Evolutionary conservation across 164 flowering plant species (phyloP).

Genomic region (Magnolia sinica): DNA sequence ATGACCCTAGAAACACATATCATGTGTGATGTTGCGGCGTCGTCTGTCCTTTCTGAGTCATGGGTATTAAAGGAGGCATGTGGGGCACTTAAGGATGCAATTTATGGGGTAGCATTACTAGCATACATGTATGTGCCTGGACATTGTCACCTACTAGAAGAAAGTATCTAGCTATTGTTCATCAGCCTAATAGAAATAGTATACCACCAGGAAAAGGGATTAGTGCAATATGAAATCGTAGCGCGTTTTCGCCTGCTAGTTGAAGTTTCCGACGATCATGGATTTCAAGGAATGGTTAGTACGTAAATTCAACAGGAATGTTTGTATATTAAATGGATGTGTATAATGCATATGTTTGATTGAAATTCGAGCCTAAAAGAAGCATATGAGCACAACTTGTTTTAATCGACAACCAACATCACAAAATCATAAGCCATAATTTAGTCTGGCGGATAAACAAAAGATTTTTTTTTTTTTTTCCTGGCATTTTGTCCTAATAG

Average conservation of each 20-base stretch:
- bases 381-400: no score
- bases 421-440: no score
- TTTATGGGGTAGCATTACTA: background rate
- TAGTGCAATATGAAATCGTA: background rate
- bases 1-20: background rate
- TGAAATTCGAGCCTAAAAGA: background rate
- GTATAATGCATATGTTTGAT: no score
- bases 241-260: background rate
- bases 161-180: background rate
- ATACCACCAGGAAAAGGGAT: background rate
- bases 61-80: background rate
- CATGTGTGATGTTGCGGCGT: background rate
- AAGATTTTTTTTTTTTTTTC: no score
- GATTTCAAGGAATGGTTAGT: background rate
- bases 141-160: background rate
- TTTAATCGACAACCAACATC: background rate
- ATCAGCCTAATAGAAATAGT: background rate
- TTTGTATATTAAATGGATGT: no score
- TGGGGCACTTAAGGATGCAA: background rate
- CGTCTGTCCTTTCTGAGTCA: background rate
- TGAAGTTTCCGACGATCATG: background rate
- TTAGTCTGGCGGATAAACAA: background rate
- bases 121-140: background rate
- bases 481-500: no score
- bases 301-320: background rate